Conservation (phyloP, 1,284 basidiomycete genomes). For the Sporisorium iseilematis-ciliati region DNA sequence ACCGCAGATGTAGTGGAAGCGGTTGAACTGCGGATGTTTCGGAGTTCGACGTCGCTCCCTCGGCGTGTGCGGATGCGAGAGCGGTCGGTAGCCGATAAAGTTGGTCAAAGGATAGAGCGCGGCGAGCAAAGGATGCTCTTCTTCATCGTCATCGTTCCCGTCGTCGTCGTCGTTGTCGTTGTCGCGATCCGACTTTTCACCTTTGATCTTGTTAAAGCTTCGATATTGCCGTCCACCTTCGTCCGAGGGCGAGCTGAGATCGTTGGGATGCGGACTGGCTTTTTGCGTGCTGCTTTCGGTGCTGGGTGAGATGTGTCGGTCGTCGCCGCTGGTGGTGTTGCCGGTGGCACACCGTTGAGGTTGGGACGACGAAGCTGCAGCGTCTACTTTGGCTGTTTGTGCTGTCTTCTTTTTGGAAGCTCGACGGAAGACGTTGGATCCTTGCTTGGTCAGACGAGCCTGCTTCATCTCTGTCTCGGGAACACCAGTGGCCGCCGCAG, state of each 20-base stretch:
- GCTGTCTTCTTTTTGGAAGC: conserved; percentile 13
- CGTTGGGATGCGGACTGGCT: conserved; percentile 23
- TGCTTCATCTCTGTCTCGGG: conserved; percentile 23
- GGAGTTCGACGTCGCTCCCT: conserved; percentile 9
- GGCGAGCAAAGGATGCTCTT: conserved; percentile 22
- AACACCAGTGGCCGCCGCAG: background rate
- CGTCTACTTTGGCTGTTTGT: background rate
- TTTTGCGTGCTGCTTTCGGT: conserved; percentile 27
- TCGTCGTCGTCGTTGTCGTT: conserved; percentile 3
- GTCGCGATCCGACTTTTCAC: conserved; percentile 1
- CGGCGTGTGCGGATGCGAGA: conserved; percentile 45
- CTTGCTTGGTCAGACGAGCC: background rate
- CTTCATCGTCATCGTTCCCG: conserved; percentile 15
- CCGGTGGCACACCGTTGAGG: background rate
- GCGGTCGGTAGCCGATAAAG: conserved; percentile 44
- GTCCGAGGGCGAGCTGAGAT: conserved; percentile 19
- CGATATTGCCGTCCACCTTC: conserved; percentile 10
- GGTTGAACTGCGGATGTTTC: conserved; percentile 26
- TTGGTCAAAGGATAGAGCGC: conserved; percentile 41
- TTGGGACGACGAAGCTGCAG: conserved; percentile 1
- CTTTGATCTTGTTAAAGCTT: conserved; percentile 21
- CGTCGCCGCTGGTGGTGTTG: background rate
- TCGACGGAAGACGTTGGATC: conserved; percentile 15
- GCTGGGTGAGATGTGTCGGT: conserved; percentile 8
- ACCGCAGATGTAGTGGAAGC: conserved; percentile 43